Evolutionary conservation across 495 filamentous ascomycete genomes (phyloP).

Genomic region (Lasiosphaeriaceae sp.): DNA sequence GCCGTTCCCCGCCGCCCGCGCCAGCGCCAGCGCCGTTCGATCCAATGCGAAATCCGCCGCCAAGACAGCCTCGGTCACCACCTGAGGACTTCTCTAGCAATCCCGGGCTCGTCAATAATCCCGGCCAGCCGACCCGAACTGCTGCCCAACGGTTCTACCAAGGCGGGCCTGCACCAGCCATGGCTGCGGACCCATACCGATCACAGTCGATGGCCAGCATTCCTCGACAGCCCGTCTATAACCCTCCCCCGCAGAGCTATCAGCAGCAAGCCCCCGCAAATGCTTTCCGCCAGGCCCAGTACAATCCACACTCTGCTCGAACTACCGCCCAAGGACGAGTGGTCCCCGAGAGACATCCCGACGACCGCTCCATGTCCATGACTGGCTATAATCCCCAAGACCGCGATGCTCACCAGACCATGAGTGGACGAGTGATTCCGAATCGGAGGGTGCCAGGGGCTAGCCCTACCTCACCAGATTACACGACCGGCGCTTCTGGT

Average conservation of each 20-base stretch:
- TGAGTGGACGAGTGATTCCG: conserved; percentile 86
- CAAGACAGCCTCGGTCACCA: conserved; percentile 28
- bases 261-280: conserved; percentile 64
- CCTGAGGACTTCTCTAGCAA: conserved; percentile 53
- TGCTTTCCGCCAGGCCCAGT: conserved; percentile 72
- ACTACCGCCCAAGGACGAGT: conserved; percentile 87
- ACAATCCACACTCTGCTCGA: conserved; percentile 56
- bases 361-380: conserved; percentile 95
- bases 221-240: conserved; percentile 62
- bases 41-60: conserved; percentile 8
- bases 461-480: conserved; percentile 15
- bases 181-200: conserved; percentile 80
- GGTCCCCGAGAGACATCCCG: conserved; percentile 78
- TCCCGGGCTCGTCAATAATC: no score
- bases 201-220: conserved; percentile 86
- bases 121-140: conserved; percentile 38
- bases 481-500: conserved; percentile 1
- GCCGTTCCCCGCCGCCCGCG: no score
- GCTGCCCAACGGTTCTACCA: conserved; percentile 54
- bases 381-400: conserved; percentile 72
- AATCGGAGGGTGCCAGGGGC: conserved; percentile 46
- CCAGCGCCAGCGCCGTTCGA: background rate
- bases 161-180: conserved; percentile 57
- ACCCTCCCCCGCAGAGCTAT: conserved; percentile 61
- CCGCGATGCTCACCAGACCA: conserved; percentile 77